Evolutionary conservation across 202 grass and related monocot genomes (phyloP).

Genomic region (Musa balbisiana): DNA sequence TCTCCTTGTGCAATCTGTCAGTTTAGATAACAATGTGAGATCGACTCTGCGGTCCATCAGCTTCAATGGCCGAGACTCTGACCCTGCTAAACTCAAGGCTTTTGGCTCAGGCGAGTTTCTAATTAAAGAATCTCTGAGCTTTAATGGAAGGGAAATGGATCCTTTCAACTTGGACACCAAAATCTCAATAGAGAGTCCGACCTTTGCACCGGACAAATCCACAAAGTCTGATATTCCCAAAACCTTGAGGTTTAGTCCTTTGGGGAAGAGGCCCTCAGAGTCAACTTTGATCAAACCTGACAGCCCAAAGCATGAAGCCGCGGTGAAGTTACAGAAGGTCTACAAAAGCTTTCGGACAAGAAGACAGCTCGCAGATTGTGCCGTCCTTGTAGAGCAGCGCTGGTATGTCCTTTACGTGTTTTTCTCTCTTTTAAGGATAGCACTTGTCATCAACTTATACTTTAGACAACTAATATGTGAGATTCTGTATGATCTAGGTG

Average conservation of each 20-base stretch:
- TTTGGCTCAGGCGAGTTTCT: slow-evolving; percentile 57
- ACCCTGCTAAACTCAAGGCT: slow-evolving; percentile 35
- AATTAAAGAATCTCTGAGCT: slow-evolving; percentile 62
- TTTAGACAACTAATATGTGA: background rate
- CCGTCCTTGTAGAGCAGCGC: slow-evolving; percentile 76
- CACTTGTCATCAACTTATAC: background rate
- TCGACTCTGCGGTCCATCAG: slow-evolving; percentile 4
- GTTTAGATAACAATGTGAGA: slow-evolving; percentile 13
- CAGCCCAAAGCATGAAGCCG: slow-evolving; percentile 73
- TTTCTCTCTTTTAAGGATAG: background rate
- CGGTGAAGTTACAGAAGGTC: slow-evolving; percentile 83
- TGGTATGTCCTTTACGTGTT: slow-evolving; percentile 29
- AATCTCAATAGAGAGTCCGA: slow-evolving; percentile 47
- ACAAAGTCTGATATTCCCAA: background rate
- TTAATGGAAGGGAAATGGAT: slow-evolving; percentile 40
- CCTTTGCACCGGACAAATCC: background rate
- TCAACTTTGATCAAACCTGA: slow-evolving; percentile 6
- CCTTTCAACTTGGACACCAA: slow-evolving; percentile 37
- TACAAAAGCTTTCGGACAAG: slow-evolving; percentile 99
- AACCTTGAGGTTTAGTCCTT: slow-evolving; percentile 25
- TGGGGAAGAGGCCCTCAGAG: background rate
- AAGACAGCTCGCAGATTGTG: slow-evolving; percentile 87
- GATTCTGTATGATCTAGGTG: slow-evolving; percentile 37
- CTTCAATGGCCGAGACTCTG: slow-evolving; percentile 15
- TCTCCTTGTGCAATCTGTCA: slow-evolving; percentile 25